phyloP scores from a whole-genome alignment of 495 filamentous ascomycete genomes.

The Podospora sp. region DNA sequence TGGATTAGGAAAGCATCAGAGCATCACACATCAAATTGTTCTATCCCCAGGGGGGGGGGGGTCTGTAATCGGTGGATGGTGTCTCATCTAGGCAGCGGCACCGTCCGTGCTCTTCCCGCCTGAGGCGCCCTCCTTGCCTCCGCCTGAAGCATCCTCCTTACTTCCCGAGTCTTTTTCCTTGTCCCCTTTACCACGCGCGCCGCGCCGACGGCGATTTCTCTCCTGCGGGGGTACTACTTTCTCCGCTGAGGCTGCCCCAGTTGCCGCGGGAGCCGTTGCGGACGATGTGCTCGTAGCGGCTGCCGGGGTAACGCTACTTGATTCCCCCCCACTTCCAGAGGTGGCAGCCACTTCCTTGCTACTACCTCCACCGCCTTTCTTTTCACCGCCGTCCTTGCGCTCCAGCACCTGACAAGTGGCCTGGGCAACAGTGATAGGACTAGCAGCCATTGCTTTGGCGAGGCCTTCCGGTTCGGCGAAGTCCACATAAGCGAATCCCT shows the following conservation, averaged over 20 bases:
- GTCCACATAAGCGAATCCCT: conserved; percentile 89
- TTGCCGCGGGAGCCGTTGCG: not conserved
- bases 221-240: conserved; percentile 22
- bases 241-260: conserved; percentile 13
- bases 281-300: conserved; percentile 2
- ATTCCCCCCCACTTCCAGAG: not conserved
- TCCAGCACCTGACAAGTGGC: conserved; percentile 86
- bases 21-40: too few relatives aligned
- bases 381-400: conserved; percentile 60
- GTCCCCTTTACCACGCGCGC: conserved; percentile 26
- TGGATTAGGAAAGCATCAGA: too few relatives aligned
- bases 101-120: conserved; percentile 2
- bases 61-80: too few relatives aligned
- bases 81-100: not conserved
- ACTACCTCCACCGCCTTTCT: conserved; percentile 27
- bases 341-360: not conserved
- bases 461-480: conserved; percentile 72
- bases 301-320: not conserved
- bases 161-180: not conserved
- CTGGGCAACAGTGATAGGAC: conserved; percentile 77
- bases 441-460: conserved; percentile 76
- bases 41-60: too few relatives aligned
- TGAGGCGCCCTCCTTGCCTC: conserved; percentile 19
- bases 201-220: conserved; percentile 22
- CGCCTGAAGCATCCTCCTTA: conserved; percentile 20